Percentiles rank a stretch among this genome's conserved stretches.
Conservation (phyloP, 495 filamentous ascomycete genomes). For the Copromyces sp. region DNA sequence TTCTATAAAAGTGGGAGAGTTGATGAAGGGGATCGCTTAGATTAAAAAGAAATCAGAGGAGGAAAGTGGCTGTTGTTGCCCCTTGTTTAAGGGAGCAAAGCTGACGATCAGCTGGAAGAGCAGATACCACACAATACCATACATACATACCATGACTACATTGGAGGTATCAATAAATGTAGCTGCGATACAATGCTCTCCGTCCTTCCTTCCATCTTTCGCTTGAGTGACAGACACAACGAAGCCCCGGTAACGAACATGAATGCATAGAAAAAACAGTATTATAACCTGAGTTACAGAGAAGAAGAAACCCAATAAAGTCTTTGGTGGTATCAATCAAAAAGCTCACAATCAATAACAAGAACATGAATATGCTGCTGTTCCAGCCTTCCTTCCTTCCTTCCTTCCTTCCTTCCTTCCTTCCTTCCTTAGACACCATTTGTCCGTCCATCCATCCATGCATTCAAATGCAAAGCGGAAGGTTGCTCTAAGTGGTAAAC, state of each 20-base stretch:
- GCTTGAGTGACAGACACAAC: background rate
- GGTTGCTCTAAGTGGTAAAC: background rate
- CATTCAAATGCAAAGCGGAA: background rate
- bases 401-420: no score
- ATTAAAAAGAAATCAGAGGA: no score
- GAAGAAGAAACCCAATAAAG: background rate
- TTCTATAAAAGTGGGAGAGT: background rate
- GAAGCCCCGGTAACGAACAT: background rate
- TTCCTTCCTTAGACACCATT: background rate
- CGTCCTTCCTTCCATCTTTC: background rate
- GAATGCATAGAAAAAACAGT: background rate
- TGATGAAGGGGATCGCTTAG: no score
- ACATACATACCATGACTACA: background rate
- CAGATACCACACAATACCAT: background rate
- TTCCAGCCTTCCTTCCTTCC: no score
- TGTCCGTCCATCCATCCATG: background rate
- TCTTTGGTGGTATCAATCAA: background rate
- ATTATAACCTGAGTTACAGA: background rate
- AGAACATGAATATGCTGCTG: no score
- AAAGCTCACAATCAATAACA: background rate
- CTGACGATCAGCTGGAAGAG: background rate
- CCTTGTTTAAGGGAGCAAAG: no score
- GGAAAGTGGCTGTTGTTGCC: no score
- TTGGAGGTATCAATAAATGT: background rate
- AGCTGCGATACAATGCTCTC: background rate